Base-by-base conservation (phyloP, 192 early-diverging fungal genomes). In the Bifiguratus adelaidae region DNA sequence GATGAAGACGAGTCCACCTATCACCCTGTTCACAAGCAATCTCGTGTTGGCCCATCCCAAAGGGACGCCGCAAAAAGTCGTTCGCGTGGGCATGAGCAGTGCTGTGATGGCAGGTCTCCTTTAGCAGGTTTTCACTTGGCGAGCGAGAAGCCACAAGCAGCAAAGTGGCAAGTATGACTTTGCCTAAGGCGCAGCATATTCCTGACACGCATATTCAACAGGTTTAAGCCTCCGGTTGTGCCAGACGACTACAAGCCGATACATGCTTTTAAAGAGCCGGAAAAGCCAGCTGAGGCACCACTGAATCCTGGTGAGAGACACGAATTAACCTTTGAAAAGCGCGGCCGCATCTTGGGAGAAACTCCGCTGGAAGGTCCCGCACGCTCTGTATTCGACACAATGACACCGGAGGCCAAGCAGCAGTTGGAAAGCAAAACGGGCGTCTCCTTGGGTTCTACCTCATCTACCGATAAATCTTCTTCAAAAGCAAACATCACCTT, bases 351-450 rank as follows among this genome's bases (percentile, higher is more conserved):
- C 9, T 63, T 88, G 6, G 88, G 86, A 1, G 88, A 91, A 52
- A 78, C 70, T 34, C 71, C 74, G 0, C 68, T 85, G 11, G 65
- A 68, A 12, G 80, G 60, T 9, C 80, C 80, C 1, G 36, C 51
- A 8, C 67, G 84, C 40, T 85, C 81, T 41, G 81, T 92, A 2
- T 92, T 88, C 52, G 70, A 80, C 23, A 81, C 68, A 53, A 63
- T 89, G 0, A 65, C 82, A 3, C 21, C 71, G 5, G 71, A 80
- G 38, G 70, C 80, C 33, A 86, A 91, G 51, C 73, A 78, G 26
- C 47, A 64, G 28, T 51, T 89, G 11, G 75, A 79, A 44, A 55
- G 58, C 6, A 53, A 76, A n/a, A 41, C 81, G 16, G 53, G 67
- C 3, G 56, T 56, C 36, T 62, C 70, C 3, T 9, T 33, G 8